A percentile compares a stretch with the other conserved stretches of the same genome.
Evolutionary conservation across 2,329 filamentous ascomycete genomes (phyloP).

Genomic region (Xylaria sp.): DNA sequence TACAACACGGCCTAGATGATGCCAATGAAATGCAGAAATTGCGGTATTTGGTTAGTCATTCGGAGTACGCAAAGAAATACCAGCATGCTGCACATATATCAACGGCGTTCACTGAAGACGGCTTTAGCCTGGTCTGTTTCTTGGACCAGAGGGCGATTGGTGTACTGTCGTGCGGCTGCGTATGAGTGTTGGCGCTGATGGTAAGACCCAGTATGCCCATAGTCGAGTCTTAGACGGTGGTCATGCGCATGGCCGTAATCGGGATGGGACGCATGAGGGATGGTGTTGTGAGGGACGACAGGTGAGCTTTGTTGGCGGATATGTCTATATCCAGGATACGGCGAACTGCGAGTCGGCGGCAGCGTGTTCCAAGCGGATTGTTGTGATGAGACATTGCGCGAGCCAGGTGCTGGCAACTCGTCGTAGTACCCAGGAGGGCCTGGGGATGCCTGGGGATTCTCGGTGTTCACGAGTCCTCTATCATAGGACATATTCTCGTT

Average conservation of each 20-base stretch:
- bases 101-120: conserved; percentile 28
- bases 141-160: conserved; percentile 11
- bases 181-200: conserved; percentile 22
- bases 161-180: conserved; percentile 8
- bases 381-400: conserved; percentile 10
- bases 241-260: conserved; percentile 14
- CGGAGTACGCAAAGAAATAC: neutral
- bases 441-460: conserved; percentile 8
- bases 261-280: conserved; percentile 3
- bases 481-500: conserved; percentile 24
- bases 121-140: conserved; percentile 27
- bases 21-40: neutral
- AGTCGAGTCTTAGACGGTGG: conserved; percentile 1
- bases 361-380: conserved; percentile 5
- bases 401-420: conserved; percentile 9
- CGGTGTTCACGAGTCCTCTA: conserved; percentile 17
- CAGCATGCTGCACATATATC: neutral
- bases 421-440: conserved; percentile 29
- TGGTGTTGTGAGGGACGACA: conserved; percentile 12
- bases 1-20: neutral
- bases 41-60: neutral
- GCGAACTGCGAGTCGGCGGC: neutral
- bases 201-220: conserved; percentile 12
- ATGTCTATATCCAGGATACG: conserved; percentile 25
- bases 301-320: conserved; percentile 39